Conservation (phyloP, 129 eudicot species). For the Daucus carota region DH1_v3.0 NC_030382.2:39188001-39188500, state of each 20-base stretch:
- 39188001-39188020: neutral
- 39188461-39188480: too few species aligned
- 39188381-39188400: too few species aligned
- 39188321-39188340: too few species aligned
- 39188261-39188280: neutral
- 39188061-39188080: conserved; percentile 6
- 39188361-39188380: too few species aligned
- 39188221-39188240: conserved; percentile 11
- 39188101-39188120: conserved; percentile 99
- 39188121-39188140: conserved; percentile 71
- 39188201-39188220: conserved; percentile 65
- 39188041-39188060: conserved; percentile 13
- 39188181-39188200: conserved; percentile 60
- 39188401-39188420: too few species aligned
- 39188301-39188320: neutral
- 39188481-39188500: too few species aligned
- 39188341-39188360: too few species aligned
- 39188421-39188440: too few species aligned
- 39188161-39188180: conserved; percentile 63
- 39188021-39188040: conserved; percentile 4
- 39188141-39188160: conserved; percentile 49
- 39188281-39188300: neutral
- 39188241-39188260: neutral
- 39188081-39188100: conserved; percentile 17
- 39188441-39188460: too few species aligned